A percentile compares a stretch with the other conserved stretches of the same genome.
Evolutionary conservation across 768 basidiomycete genomes (phyloP).

Genomic region (Galerina sulciceps): DNA sequence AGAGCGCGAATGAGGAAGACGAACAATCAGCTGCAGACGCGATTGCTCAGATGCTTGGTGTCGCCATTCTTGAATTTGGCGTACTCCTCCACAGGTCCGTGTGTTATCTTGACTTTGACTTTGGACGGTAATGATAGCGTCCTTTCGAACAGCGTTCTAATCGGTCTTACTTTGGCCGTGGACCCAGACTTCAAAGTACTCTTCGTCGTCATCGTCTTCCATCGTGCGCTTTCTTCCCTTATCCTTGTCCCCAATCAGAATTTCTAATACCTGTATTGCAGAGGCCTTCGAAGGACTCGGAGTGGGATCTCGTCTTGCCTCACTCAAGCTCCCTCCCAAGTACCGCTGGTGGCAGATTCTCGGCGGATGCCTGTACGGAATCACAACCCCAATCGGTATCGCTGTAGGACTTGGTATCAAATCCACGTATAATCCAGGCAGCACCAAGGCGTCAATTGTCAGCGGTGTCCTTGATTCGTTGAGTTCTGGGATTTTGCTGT

Average conservation of each 20-base stretch:
- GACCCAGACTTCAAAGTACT: slow-evolving; percentile 75
- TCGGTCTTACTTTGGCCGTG: slow-evolving; percentile 91
- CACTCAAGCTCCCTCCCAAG: slow-evolving; percentile 56
- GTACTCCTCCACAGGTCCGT: slow-evolving; percentile 77
- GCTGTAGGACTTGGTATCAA: slow-evolving; percentile 80
- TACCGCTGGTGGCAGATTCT: slow-evolving; percentile 60
- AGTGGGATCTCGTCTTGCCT: slow-evolving; percentile 87
- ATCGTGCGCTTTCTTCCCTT: slow-evolving; percentile 62
- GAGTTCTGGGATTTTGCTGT: slow-evolving; percentile 85
- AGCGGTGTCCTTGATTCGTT: slow-evolving; percentile 83
- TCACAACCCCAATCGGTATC: slow-evolving; percentile 87
- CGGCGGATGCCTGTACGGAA: slow-evolving; percentile 67
- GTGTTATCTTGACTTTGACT: neutral
- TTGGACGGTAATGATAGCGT: neutral
- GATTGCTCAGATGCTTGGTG: slow-evolving; percentile 75
- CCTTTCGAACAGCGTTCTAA: slow-evolving; percentile 58
- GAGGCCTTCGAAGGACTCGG: slow-evolving; percentile 94
- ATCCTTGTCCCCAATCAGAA: no score
- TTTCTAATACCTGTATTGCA: slow-evolving; percentile 25
- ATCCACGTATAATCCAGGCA: slow-evolving; percentile 78
- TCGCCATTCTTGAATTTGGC: slow-evolving; percentile 92
- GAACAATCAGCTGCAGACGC: slow-evolving; percentile 22
- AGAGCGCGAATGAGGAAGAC: neutral
- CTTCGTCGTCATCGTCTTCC: slow-evolving; percentile 87
- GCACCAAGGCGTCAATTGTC: slow-evolving; percentile 74